Conservation (phyloP, 1,284 basidiomycete species). For the Melanopsichium pennsylvanicum region DNA sequence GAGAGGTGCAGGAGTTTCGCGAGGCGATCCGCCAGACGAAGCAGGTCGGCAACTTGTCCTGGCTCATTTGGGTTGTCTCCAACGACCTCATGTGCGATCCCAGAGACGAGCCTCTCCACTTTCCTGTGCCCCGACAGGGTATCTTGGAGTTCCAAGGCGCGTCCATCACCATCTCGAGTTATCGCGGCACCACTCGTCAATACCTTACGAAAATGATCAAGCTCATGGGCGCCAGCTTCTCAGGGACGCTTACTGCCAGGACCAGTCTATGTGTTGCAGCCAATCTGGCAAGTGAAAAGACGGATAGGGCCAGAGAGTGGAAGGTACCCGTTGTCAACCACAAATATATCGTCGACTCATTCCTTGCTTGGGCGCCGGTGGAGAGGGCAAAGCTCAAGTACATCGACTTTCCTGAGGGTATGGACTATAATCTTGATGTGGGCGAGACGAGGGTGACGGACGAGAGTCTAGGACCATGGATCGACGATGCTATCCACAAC, state of each 20-base stretch:
- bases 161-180: conserved; percentile 85
- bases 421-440: conserved; percentile 33
- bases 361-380: conserved; percentile 64
- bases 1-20: conserved; percentile 76
- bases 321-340: conserved; percentile 86
- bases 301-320: conserved; percentile 78
- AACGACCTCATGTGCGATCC: conserved; percentile 74
- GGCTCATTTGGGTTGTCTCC: conserved; percentile 80
- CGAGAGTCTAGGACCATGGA: conserved; percentile 41
- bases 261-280: conserved; percentile 84
- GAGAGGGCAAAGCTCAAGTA: conserved; percentile 38
- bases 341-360: conserved; percentile 86
- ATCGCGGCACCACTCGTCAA: conserved; percentile 81
- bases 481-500: conserved; percentile 37
- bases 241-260: conserved; percentile 74
- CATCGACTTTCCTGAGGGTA: conserved; percentile 35
- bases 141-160: conserved; percentile 67
- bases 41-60: conserved; percentile 78
- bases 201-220: conserved; percentile 83
- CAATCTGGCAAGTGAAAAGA: conserved; percentile 79
- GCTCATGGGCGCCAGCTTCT: conserved; percentile 79
- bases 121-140: conserved; percentile 69
- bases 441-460: conserved; percentile 32
- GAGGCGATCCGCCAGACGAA: conserved; percentile 74
- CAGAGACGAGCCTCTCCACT: conserved; percentile 74